A percentile compares a stretch with the other conserved stretches of the same genome.
Evolutionary conservation across 345 rosid genomes (phyloP).

Genomic region (Hibiscus trionum): DNA sequence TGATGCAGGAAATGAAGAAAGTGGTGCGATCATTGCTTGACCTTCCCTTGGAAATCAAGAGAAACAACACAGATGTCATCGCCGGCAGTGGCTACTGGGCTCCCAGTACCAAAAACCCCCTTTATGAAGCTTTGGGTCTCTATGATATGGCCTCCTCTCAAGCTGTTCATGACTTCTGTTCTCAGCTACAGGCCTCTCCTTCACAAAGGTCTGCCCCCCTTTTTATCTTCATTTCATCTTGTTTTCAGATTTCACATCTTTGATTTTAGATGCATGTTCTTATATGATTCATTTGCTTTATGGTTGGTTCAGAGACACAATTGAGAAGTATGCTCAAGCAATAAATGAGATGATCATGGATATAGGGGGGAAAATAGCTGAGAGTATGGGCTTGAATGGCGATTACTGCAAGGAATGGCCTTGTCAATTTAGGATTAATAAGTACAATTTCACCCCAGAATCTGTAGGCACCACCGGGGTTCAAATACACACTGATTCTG

Average conservation of each 20-base stretch:
- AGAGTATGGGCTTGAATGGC: constrained; percentile 39
- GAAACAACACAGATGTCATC: constrained; percentile 46
- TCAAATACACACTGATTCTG: constrained; percentile 69
- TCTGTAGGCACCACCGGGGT: constrained; percentile 60
- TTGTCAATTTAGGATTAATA: constrained; percentile 79
- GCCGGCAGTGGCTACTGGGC: constrained; percentile 72
- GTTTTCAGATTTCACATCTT: too few species aligned
- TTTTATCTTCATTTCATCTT: background rate
- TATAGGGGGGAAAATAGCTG: constrained; percentile 44
- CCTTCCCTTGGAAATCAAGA: constrained; percentile 57
- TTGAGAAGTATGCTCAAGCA: constrained; percentile 53
- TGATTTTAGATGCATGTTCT: background rate
- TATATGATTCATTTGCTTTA: background rate
- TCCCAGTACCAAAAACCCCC: constrained; percentile 50
- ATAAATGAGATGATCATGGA: constrained; percentile 42
- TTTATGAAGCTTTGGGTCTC: constrained; percentile 76
- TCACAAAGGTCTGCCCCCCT: constrained; percentile 44
- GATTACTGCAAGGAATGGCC: constrained; percentile 55
- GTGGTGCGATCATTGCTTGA: constrained; percentile 57
- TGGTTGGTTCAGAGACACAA: constrained; percentile 36
- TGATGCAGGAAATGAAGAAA: constrained; percentile 59
- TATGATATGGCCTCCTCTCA: constrained; percentile 55
- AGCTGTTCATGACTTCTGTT: constrained; percentile 55
- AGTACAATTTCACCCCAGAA: constrained; percentile 62
- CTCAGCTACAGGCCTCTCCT: constrained; percentile 56